Evolutionary conservation across 2,329 filamentous ascomycete species (phyloP).

Genomic region (Arthrobotrys musiformis): DNA sequence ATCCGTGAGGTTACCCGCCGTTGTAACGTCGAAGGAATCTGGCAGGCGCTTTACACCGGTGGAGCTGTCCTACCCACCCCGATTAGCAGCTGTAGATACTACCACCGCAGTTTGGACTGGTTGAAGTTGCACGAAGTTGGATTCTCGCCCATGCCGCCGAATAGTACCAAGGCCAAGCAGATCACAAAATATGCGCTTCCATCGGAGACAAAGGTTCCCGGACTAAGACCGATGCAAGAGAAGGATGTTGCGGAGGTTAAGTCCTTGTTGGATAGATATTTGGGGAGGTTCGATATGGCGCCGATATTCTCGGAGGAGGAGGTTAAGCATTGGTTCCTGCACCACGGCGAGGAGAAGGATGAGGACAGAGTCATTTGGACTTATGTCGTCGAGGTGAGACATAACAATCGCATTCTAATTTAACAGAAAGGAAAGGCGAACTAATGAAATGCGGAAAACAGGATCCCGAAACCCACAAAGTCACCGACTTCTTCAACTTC

Average conservation of each 20-base stretch:
- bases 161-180: conserved; percentile 86
- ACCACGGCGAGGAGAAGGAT: conserved; percentile 70
- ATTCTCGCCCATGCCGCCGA: conserved; percentile 86
- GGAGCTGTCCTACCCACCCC: conserved; percentile 91
- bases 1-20: conserved; percentile 97
- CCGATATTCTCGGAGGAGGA: conserved; percentile 84
- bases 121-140: conserved; percentile 93
- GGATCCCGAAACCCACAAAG: conserved; percentile 75
- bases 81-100: conserved; percentile 93
- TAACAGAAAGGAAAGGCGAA: neutral
- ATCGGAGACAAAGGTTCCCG: conserved; percentile 75
- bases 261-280: conserved; percentile 79
- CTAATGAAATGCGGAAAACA: conserved; percentile 64
- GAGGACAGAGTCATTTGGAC: conserved; percentile 89
- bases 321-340: conserved; percentile 85
- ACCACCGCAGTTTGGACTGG: conserved; percentile 93
- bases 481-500: conserved; percentile 97
- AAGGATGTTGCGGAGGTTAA: conserved; percentile 82
- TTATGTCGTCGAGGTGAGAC: conserved; percentile 82
- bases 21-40: conserved; percentile 86
- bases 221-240: conserved; percentile 80
- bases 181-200: conserved; percentile 87
- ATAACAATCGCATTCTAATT: neutral
- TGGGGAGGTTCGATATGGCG: conserved; percentile 82
- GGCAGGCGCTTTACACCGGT: conserved; percentile 95